phyloP scores from a whole-genome alignment of 78 protist genomes.

The Creolimax fragrantissima region DNA sequence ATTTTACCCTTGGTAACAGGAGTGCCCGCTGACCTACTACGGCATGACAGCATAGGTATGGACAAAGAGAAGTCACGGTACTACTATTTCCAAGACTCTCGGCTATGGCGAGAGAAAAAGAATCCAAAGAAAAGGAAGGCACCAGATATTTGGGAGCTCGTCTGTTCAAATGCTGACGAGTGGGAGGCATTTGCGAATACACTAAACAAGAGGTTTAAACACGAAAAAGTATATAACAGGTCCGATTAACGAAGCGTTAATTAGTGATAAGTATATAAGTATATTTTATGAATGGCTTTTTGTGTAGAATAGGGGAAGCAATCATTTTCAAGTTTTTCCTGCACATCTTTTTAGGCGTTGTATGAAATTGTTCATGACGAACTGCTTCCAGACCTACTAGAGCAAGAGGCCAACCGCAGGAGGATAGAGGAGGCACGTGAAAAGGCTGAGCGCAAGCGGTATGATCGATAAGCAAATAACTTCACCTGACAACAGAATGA shows the following conservation, averaged over 20 bases:
- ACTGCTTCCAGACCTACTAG: background rate
- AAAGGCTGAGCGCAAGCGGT: background rate
- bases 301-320: background rate
- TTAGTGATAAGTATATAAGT: background rate
- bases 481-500: background rate
- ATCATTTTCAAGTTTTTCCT: background rate
- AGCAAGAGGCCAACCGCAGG: background rate
- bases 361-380: background rate
- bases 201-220: background rate
- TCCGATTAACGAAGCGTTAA: background rate
- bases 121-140: background rate
- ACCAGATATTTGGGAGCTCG: background rate
- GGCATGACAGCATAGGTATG: background rate
- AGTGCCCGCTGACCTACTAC: background rate
- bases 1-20: too few species aligned
- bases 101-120: background rate
- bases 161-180: background rate
- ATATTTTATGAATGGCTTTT: background rate
- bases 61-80: background rate
- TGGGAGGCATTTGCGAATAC: background rate
- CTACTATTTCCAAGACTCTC: background rate
- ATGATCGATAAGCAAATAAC: background rate
- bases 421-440: background rate
- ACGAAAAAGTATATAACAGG: background rate
- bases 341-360: background rate